These are phyloP conservation scores for Fonsecaea nubica DNA, from an alignment of 2,329 filamentous ascomycete species.

Conservation along the genomic window DNA sequence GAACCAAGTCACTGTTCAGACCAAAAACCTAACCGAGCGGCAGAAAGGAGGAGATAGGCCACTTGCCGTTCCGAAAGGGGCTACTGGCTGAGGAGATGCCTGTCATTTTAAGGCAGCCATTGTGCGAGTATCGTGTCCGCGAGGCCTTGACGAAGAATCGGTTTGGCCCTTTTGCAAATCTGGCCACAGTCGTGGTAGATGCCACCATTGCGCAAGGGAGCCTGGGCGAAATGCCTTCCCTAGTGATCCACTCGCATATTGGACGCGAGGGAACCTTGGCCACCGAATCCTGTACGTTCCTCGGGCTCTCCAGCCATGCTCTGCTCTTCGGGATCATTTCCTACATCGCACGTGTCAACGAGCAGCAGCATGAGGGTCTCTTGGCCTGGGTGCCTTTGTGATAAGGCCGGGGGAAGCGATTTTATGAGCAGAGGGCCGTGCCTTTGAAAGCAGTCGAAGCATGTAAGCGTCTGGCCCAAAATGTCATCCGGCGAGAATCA, in stretches of 20 bases:
- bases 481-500: neutral
- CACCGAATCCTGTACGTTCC: neutral
- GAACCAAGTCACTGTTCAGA: neutral
- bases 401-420: neutral
- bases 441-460: too few relatives aligned
- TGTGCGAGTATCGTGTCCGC: neutral
- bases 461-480: too few relatives aligned
- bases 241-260: neutral
- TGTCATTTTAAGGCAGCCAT: neutral
- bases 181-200: neutral
- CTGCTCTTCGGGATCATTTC: neutral
- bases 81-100: too few relatives aligned
- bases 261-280: neutral
- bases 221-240: neutral
- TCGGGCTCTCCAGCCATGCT: neutral
- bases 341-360: neutral
- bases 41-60: too few relatives aligned
- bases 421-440: too few relatives aligned
- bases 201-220: neutral
- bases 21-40: neutral
- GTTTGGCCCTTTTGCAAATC: neutral
- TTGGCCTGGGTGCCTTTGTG: neutral
- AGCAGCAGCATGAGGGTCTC: neutral
- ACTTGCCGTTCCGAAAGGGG: too few relatives aligned
- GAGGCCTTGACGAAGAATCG: neutral